Evolutionary conservation across 495 filamentous ascomycete species (phyloP).

Genomic region (Clohesyomyces aquaticus): DNA sequence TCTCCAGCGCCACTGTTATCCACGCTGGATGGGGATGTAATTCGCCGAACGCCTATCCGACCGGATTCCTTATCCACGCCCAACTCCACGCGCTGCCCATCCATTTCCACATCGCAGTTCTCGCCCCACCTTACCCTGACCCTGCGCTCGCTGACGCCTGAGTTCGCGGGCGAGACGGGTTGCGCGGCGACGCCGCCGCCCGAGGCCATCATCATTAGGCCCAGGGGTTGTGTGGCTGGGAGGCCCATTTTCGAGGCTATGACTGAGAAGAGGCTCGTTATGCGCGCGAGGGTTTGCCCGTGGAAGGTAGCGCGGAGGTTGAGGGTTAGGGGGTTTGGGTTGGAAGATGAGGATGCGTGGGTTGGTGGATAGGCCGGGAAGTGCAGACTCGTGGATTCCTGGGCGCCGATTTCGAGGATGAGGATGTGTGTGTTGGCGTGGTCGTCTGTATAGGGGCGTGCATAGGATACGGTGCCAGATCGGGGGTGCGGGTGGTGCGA

Average conservation of each 20-base stretch:
- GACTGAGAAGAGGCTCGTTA: conserved; percentile 75
- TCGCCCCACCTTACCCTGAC: conserved; percentile 68
- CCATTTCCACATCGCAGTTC: conserved; percentile 73
- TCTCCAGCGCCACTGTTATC: conserved; percentile 19
- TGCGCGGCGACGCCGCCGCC: conserved; percentile 56
- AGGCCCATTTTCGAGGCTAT: conserved; percentile 79
- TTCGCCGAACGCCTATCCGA: conserved; percentile 18
- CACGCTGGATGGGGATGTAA: too few relatives aligned
- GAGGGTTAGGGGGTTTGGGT: conserved; percentile 9
- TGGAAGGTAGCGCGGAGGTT: conserved; percentile 70
- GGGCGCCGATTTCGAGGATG: conserved; percentile 72
- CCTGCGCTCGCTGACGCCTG: conserved; percentile 68
- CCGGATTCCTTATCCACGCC: conserved; percentile 23
- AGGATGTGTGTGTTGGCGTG: conserved; percentile 62
- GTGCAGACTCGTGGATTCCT: conserved; percentile 68
- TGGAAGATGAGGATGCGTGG: neutral
- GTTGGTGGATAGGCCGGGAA: conserved; percentile 42
- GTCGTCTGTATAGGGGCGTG: conserved; percentile 81
- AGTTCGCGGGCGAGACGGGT: conserved; percentile 69
- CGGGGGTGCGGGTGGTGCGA: conserved; percentile 35
- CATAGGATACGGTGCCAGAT: conserved; percentile 73
- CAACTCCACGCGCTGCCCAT: conserved; percentile 54
- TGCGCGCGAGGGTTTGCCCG: conserved; percentile 65
- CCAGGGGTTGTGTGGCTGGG: conserved; percentile 67
- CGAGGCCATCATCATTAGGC: conserved; percentile 64